Conservation (phyloP, 1,139 yeast species). For the Geotrichum carabidarum region DNA sequence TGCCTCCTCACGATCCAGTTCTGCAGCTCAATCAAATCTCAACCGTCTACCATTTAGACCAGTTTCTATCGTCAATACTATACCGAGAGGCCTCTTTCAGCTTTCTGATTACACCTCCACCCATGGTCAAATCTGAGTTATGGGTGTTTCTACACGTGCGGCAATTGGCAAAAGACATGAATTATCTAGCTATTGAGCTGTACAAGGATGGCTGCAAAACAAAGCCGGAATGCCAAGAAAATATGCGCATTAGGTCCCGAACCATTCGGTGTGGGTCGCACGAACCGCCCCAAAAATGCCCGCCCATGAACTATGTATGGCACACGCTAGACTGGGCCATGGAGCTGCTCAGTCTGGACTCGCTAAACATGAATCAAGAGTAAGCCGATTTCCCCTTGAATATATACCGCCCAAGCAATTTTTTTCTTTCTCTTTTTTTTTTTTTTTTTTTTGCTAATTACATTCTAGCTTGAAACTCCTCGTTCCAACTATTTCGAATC, state of each 20-base stretch:
- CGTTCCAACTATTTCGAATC: slow-evolving; percentile 6
- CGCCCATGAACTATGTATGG: slow-evolving; percentile 15
- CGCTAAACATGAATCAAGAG: neutral
- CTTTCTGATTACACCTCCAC: slow-evolving; percentile 15
- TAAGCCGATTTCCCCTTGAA: neutral
- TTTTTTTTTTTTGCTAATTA: neutral
- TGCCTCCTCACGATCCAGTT: neutral
- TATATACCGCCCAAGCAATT: neutral
- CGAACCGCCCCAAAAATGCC: slow-evolving; percentile 8
- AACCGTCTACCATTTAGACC: slow-evolving; percentile 13
- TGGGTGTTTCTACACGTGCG: slow-evolving; percentile 16
- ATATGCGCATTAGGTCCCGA: neutral
- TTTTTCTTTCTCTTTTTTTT: no score
- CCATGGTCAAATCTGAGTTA: slow-evolving; percentile 5
- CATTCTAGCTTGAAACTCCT: neutral
- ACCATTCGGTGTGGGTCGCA: slow-evolving; percentile 4
- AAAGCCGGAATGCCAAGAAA: neutral
- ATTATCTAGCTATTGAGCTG: slow-evolving; percentile 10
- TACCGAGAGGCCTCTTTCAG: slow-evolving; percentile 8
- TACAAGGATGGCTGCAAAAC: slow-evolving; percentile 9
- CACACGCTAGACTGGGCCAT: slow-evolving; percentile 16
- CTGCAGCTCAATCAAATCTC: slow-evolving; percentile 6
- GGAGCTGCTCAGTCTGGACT: slow-evolving; percentile 1
- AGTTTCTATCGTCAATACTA: slow-evolving; percentile 9
- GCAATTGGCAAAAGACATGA: slow-evolving; percentile 14